Evolutionary conservation across 1,284 basidiomycete species (phyloP).

Genomic region (Exsudoporus floridanus): DNA sequence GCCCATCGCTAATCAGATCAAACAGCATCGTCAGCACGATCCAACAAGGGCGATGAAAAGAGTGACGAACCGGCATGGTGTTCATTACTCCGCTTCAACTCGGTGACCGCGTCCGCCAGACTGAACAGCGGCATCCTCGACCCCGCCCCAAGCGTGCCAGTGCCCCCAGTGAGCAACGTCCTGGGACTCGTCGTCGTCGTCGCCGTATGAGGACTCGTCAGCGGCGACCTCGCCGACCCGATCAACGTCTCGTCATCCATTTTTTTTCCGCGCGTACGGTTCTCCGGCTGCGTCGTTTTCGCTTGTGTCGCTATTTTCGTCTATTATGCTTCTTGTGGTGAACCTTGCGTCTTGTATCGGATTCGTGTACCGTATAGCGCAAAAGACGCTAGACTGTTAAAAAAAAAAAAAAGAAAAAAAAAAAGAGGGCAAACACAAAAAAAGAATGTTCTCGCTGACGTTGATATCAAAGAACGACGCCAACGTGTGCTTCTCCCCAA

Average conservation of each 20-base stretch:
- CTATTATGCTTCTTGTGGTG: not conserved
- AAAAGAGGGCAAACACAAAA: too few relatives aligned
- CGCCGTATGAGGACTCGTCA: conserved; percentile 21
- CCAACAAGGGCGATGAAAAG: too few relatives aligned
- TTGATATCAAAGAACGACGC: conserved; percentile 14
- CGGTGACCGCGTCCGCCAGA: conserved; percentile 25
- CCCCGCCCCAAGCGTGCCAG: conserved; percentile 1
- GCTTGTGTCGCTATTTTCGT: conserved; percentile 2
- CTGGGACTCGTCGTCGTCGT: conserved; percentile 19
- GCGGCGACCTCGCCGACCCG: conserved; percentile 21
- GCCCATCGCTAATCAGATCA: conserved; percentile 17
- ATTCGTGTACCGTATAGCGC: not conserved
- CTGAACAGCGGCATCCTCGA: conserved; percentile 9
- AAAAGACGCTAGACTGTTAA: not conserved
- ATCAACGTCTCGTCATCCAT: conserved; percentile 32
- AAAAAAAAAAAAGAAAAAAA: not conserved
- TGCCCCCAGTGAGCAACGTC: conserved; percentile 12
- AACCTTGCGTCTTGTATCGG: not conserved
- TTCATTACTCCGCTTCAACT: conserved; percentile 18
- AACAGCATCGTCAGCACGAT: not conserved
- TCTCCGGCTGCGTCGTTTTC: not conserved
- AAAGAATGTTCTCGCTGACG: not conserved
- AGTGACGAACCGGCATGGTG: conserved; percentile 22
- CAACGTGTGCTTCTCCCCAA: not conserved
- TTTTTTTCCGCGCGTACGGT: not conserved